These are phyloP conservation scores for Clonostachys sp. DNA, from an alignment of 2,329 filamentous ascomycete genomes.

Conservation along the genomic window DNA sequence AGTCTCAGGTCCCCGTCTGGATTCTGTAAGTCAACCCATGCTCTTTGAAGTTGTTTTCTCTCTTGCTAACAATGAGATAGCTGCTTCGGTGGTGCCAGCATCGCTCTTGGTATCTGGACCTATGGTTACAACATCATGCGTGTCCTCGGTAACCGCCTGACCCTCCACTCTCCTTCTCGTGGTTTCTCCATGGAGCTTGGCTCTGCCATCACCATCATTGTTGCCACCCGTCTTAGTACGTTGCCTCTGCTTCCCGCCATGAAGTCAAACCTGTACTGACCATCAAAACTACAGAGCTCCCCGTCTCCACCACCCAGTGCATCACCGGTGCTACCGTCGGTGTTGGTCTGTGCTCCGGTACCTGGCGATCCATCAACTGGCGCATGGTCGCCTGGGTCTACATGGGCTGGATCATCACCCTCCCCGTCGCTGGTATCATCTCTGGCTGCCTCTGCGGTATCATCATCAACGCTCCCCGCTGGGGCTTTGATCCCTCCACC, in stretches of 20 bases:
- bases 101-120: slow-evolving; percentile 54
- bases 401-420: slow-evolving; percentile 44
- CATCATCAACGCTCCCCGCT: slow-evolving; percentile 45
- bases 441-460: slow-evolving; percentile 49
- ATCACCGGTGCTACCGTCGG: slow-evolving; percentile 46
- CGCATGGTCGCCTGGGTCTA: slow-evolving; percentile 41
- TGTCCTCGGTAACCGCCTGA: slow-evolving; percentile 50
- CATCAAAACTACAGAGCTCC: slow-evolving; percentile 20
- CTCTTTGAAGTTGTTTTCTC: no score
- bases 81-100: slow-evolving; percentile 38
- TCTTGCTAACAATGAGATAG: no score
- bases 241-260: not conserved
- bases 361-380: slow-evolving; percentile 42
- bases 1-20: slow-evolving; percentile 41
- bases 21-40: slow-evolving; percentile 20
- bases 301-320: slow-evolving; percentile 49
- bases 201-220: slow-evolving; percentile 46
- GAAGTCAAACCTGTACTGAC: not conserved
- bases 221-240: slow-evolving; percentile 42
- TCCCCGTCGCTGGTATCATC: slow-evolving; percentile 43
- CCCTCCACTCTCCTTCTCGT: slow-evolving; percentile 46
- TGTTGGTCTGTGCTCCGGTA: slow-evolving; percentile 45
- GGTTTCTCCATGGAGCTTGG: slow-evolving; percentile 47
- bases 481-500: not conserved
- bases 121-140: slow-evolving; percentile 62